A percentile compares a stretch with the other conserved stretches of the same genome.
Conservation (phyloP, 257 asterid species). For the Pogostemon cablin region DNA sequence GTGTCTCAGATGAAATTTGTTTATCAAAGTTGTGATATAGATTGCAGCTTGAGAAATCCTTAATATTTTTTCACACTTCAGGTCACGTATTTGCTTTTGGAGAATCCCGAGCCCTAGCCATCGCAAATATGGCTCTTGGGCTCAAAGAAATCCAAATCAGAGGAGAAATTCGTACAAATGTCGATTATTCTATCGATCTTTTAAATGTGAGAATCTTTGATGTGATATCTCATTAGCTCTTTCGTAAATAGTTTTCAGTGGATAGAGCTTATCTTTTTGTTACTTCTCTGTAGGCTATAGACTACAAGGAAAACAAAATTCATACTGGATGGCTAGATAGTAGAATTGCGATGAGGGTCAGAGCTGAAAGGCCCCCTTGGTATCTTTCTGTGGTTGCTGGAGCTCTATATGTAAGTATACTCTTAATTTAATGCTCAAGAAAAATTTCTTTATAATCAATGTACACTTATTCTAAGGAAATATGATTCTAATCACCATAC, state of each 20-base stretch:
- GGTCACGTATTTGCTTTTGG: constrained; percentile 99
- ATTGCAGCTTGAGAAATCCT: constrained; percentile 18
- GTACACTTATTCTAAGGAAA: constrained; percentile 1
- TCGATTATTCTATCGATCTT: constrained; percentile 96
- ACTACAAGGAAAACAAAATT: constrained; percentile 92
- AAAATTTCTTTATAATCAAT: constrained; percentile 15
- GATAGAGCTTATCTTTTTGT: constrained; percentile 20
- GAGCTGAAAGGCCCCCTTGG: constrained; percentile 99
- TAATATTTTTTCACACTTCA: constrained; percentile 42
- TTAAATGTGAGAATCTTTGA: constrained; percentile 70
- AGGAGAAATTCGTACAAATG: constrained; percentile 99
- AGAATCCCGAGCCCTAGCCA: constrained; percentile 96
- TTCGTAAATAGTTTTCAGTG: constrained; percentile 14
- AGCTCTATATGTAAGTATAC: constrained; percentile 85
- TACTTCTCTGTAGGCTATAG: constrained; percentile 68
- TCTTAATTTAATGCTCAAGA: constrained; percentile 19
- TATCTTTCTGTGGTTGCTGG: constrained; percentile 99
- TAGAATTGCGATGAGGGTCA: constrained; percentile 99
- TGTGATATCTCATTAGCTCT: constrained; percentile 19
- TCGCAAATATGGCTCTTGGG: constrained; percentile 99
- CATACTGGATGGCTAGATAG: constrained; percentile 99
- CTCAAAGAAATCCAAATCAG: constrained; percentile 98
- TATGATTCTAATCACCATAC: constrained; percentile 19
- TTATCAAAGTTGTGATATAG: constrained; percentile 6
- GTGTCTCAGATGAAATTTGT: constrained; percentile 22